Base-by-base conservation (phyloP, 2,329 filamentous ascomycete genomes). In the Mycosphaerella sp. region DNA sequence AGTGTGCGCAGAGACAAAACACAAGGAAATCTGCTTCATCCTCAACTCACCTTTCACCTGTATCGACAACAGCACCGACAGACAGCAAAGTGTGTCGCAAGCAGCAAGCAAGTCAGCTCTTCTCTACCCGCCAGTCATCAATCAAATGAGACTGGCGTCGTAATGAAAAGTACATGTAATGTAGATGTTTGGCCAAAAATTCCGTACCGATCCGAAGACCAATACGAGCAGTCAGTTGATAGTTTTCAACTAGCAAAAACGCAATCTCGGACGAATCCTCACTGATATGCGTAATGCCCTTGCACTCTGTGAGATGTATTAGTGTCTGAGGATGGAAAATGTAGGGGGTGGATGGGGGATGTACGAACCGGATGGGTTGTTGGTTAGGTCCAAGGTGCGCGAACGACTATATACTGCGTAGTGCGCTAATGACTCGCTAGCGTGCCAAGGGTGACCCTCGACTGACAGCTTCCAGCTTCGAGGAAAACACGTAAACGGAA, bases 231-330 rank as follows among this genome's bases (percentile, higher is more conserved):
- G 85, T 88, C 85, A 86, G 65, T 66, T 81, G 78, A 77, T 87
- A 87, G 85, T 87, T 87, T 87, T 87, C 85, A 88, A 87, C 84
- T 87, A 89, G 86, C 86, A 89, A 88, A 87, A 88, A 88, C 80
- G 80, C 81, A 80, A 81, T 82, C 84, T 89, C 86, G 82, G 86
- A 89, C 83, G 80, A 83, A 84, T 88, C 86, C 83, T 89, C 86
- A 89, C 83, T 85, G 84, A 81, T 82, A 84, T 81, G 81, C 83
- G 80, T 87, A 86, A 85, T 81, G 84, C 86, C 84, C 82, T 75
- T 84, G 83, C 83, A 85, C 82, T 78, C 76, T 79, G 82, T 82
- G 83, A 80, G 83, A 84, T 12, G 21, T 34, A 6, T 47, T 38
- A n/a, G n/a, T 29, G 21, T n/a, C 34, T 34, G 42, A 88, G 5